phyloP scores from a whole-genome alignment of 2,329 filamentous ascomycete genomes.

The Venturia asperata region DNA sequence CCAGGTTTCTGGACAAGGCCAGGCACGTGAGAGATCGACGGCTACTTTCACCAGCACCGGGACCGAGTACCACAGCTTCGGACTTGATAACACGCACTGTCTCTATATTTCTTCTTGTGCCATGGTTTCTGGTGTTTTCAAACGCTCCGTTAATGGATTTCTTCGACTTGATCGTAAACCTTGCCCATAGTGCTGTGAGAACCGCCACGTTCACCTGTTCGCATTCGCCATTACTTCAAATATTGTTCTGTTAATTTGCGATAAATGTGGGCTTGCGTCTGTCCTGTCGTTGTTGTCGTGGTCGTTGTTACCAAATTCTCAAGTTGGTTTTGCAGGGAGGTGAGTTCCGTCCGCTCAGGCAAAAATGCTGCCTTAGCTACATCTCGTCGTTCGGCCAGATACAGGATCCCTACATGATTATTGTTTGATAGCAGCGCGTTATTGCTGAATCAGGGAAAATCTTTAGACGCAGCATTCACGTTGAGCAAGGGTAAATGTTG shows the following conservation, averaged over 20 bases:
- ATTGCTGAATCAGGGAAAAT: too few species aligned
- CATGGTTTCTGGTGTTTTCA: not conserved
- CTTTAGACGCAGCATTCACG: too few species aligned
- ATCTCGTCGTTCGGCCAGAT: not conserved
- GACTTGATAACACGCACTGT: not conserved
- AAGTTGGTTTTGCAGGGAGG: slow-evolving; percentile 5
- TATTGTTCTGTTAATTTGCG: not conserved
- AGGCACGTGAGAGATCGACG: not conserved
- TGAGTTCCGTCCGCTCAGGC: not conserved
- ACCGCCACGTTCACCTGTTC: not conserved
- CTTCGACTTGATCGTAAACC: not conserved
- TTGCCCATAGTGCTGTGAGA: not conserved
- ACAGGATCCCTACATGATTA: not conserved
- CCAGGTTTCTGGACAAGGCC: not conserved
- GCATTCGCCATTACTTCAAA: not conserved
- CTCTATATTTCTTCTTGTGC: not conserved
- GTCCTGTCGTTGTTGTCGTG: not conserved
- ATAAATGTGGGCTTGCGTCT: not conserved
- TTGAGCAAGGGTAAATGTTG: too few species aligned
- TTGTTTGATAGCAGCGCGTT: not conserved
- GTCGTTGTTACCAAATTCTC: not conserved
- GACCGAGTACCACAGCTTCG: not conserved
- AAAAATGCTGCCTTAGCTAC: not conserved
- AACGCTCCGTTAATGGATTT: not conserved
- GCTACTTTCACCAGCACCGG: not conserved